Percentiles rank a stretch among this genome's conserved stretches.
Conservation (phyloP, 345 rosid species). For the Pseudoturritis turrita region DNA sequence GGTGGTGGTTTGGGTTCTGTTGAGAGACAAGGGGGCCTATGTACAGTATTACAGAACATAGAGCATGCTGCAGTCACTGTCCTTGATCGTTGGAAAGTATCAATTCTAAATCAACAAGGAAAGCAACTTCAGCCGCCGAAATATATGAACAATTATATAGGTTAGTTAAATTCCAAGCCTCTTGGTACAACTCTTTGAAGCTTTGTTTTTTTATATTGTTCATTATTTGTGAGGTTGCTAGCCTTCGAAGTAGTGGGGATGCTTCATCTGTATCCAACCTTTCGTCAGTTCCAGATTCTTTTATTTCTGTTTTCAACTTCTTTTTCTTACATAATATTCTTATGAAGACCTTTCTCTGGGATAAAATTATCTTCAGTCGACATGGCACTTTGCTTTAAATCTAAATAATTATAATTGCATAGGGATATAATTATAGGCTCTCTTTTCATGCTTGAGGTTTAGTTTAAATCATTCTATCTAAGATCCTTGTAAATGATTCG, state of each 20-base stretch:
- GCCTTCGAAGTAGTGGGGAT: background rate
- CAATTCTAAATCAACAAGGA: slow-evolving; percentile 53
- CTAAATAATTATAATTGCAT: background rate
- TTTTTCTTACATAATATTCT: background rate
- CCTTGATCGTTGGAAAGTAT: slow-evolving; percentile 88
- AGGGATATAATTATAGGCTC: background rate
- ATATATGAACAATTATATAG: slow-evolving; percentile 89
- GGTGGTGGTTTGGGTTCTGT: slow-evolving; percentile 83
- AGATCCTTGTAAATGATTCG: background rate
- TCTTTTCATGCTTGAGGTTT: background rate
- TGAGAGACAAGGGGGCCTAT: slow-evolving; percentile 84
- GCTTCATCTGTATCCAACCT: background rate
- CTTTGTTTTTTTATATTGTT: background rate
- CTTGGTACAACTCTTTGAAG: background rate
- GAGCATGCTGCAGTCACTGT: slow-evolving; percentile 88
- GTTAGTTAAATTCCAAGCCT: slow-evolving; percentile 35
- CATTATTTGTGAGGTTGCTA: background rate
- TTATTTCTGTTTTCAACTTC: background rate
- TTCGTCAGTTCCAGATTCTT: background rate
- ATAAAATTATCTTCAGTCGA: background rate
- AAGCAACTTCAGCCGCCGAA: slow-evolving; percentile 61
- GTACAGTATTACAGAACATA: slow-evolving; percentile 57
- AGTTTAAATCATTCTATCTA: background rate
- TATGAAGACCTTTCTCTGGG: background rate
- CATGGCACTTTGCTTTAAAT: background rate